Base-by-base conservation (phyloP, 306 rosid genomes). In the Prinsepia uniflora region DNA sequence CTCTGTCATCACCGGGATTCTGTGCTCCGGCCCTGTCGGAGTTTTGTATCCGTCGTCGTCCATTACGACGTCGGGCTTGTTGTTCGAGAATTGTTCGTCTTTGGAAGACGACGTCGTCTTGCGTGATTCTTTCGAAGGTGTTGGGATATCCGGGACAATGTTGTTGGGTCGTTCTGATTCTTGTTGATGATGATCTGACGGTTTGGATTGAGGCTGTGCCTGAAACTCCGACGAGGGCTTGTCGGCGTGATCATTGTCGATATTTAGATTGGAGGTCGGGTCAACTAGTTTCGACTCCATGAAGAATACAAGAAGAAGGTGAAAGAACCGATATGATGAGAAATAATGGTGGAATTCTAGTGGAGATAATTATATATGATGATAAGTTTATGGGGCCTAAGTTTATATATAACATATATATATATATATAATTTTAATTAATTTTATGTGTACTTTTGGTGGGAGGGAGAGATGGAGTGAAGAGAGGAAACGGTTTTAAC, bases 31-130 rank as follows among this genome's bases (percentile, higher is more conserved):
- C 14, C 84, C 67, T 44, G 87, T 83, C 61, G 97, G 97, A 60
- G 97, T 91, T 77, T 64, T 84, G 76, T 78, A 85, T 0, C 97
- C 97, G 79, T 87, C 87, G 17, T 66, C 67, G 6, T 75, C 79
- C 2, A 63, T 5, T 7, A 11, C 70, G 17, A 13, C 43, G 17
- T 7, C 40, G 24, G 55, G 13, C 6, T 1, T 4, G 20, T 40
- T 15, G 49, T 44, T 41, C 39, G 14, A 18, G 6, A 22, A 55
- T 20, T 55, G 34, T n/a, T 55, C 61, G 10, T 55, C 61, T 22
- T 10, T 6, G 7, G 72, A 57, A 4, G 59, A 57, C 59, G 73
- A 18, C 61, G 72, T 14, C 36, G 63, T 49, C 20, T 44, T 22
- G 34, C 40, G 6, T 58, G 56, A 44, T 46, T 70, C 6, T 39